Evolutionary conservation across 2,329 filamentous ascomycete genomes (phyloP), one percentile per base, ranked within the genome.

Genomic region (Aspergillus oerlinghausenensis): DNA sequence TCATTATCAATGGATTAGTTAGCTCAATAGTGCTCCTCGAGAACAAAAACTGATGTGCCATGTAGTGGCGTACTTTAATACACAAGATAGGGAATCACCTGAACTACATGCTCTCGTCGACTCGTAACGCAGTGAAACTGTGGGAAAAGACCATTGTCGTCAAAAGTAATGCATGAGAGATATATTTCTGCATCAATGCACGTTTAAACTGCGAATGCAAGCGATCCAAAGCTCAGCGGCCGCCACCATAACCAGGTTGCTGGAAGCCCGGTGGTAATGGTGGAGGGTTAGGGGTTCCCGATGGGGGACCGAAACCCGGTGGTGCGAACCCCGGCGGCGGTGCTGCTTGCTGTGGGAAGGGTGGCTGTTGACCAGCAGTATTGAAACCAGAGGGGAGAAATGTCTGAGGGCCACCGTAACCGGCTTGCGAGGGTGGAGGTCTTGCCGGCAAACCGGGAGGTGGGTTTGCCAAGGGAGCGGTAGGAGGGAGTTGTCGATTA

Each of bases 401-500:
- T 14, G 72, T 63, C 60, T 75, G 69, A 47, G 74, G 86, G 9
- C 87, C 88, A 45, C 87, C 87, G 67, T 88, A 89, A 1, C 85
- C 86, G 51, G 78, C 85, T 65, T 87, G 84, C 17, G 81, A 84
- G 19, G 86, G 85, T 3, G 88, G 88, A n/a, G 88, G 88, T 42
- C 88, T 79, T 56, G 87, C 85, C 42, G 88, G 88, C 26, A 87
- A 70, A 28, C 81, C 82, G 7, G 81, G 77, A 14, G 79, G 78
- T 9, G 77, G 76, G 32, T 75, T 75, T 45, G 71, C 68, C 47
- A 80, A 66, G 50, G 80, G 64, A 26, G 76, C 54, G 72, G 83
- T 81, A 35, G 85, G 83, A 50, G 85, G 83, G 14, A 83, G 80
- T 14, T 87, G 80, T 29, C 84, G 79, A 55, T 78, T 72, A 59